Evolutionary conservation across 2,329 filamentous ascomycete genomes (phyloP), one percentile per base, ranked within the genome.

Genomic region (Ascochyta clinopodiicola): DNA sequence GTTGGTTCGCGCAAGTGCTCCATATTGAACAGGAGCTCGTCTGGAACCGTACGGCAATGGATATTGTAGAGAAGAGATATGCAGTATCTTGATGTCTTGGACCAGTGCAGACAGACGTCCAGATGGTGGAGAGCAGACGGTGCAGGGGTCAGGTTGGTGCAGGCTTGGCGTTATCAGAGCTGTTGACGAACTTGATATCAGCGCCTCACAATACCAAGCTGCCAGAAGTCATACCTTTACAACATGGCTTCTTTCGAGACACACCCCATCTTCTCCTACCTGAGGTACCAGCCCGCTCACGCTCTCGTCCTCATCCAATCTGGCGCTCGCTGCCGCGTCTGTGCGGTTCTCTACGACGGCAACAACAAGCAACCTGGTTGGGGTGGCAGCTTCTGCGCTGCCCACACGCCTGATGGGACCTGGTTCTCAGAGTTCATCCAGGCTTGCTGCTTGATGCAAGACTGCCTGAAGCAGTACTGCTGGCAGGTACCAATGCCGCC

Each of bases 151-250:
- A 21, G 13, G 9, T 25, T 34, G 48, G 25, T 25, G 17, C 31
- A 8, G 48, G 27, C 48, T 51, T 51, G 40, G 48, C 48, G 19
- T n/a, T 44, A 46, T 46, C 43, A 45, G 27, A 46, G 37, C 31
- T 42, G 36, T 42, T 24, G 17, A 24, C 21, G 6, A 34, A 35
- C 37, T 36, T 6, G 35, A 44, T 13, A 36, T 40, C 37, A 31
- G 13, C 27, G 25, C 25, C 4, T 10, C 15, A 34, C 35, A 44
- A 51, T 40, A 44, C 29, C 35, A 45, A 42, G 12, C 29, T 34
- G 12, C 37, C 24, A 31, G 15, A 4, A n/a, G 12, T 10, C n/a
- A 43, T 13, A 27, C 12, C 25, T 29, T 6, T 6, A 17, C 15
- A 9, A 35, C 8, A 17, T 35, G 32, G 32, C 32, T 35, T 35